A percentile compares a stretch with the other conserved stretches of the same genome.
Conservation (phyloP, 1,139 yeast species). For the Protomyces macrosporus region DNA sequence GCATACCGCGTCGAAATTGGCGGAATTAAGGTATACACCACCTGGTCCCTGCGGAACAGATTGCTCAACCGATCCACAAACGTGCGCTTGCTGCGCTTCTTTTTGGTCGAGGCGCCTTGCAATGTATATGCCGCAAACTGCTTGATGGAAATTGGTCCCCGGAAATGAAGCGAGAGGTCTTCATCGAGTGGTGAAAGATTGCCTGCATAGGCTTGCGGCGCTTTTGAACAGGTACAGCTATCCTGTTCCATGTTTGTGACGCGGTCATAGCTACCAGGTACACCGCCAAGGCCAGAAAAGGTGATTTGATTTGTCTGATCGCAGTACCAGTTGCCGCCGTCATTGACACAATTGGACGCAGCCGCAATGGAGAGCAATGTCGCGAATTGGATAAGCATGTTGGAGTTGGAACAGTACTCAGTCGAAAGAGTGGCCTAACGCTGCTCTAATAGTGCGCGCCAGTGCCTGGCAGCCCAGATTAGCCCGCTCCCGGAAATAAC, state of each 20-base stretch:
- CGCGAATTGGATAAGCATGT: neutral
- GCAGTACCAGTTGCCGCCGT: conserved; percentile 43
- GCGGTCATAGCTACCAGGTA: conserved; percentile 67
- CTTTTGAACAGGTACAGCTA: conserved; percentile 55
- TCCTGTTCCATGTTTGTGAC: conserved; percentile 66
- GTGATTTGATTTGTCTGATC: conserved; percentile 59
- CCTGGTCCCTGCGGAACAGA: conserved; percentile 51
- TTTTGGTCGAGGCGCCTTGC: conserved; percentile 38
- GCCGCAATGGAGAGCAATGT: conserved; percentile 11
- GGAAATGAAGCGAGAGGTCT: conserved; percentile 84
- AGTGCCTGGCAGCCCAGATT: too few species aligned
- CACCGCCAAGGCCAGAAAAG: conserved; percentile 65
- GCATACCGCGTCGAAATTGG: conserved; percentile 44
- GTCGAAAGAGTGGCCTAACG: too few species aligned
- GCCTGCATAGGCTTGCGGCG: conserved; percentile 60
- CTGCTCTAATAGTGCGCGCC: too few species aligned
- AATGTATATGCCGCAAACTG: conserved; percentile 75
- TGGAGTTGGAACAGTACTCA: neutral
- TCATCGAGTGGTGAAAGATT: conserved; percentile 76
- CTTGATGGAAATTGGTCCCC: conserved; percentile 78
- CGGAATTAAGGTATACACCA: conserved; percentile 65
- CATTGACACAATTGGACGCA: conserved; percentile 34
- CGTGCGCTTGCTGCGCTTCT: conserved; percentile 40
- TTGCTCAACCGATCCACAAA: conserved; percentile 47
- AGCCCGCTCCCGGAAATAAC: too few species aligned